Evolutionary conservation across 768 basidiomycete species (phyloP).

Genomic region (Pisolithus sp.): DNA sequence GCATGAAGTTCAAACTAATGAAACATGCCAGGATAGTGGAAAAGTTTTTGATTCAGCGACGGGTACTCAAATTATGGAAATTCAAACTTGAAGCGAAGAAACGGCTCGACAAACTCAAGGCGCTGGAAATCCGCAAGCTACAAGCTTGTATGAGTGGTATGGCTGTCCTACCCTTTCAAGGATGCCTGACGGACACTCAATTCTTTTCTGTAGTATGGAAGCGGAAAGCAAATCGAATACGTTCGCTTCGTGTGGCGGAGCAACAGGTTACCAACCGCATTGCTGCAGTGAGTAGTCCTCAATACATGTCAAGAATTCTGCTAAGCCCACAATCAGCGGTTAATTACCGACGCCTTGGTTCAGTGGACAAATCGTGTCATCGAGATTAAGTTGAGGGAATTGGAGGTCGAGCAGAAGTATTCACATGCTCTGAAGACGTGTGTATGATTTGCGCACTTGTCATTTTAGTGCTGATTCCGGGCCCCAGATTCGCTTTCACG

Average conservation of each 20-base stretch:
- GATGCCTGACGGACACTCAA: conserved; percentile 5
- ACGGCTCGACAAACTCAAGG: conserved; percentile 39
- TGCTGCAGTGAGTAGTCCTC: conserved; percentile 30
- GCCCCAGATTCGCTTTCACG: conserved; percentile 46
- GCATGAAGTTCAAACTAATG: conserved; percentile 40
- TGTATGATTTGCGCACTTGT: conserved; percentile 2
- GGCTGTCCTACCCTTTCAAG: conserved; percentile 25
- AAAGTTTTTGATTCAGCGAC: conserved; percentile 44
- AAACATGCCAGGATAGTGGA: conserved; percentile 52
- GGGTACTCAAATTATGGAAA: conserved; percentile 44
- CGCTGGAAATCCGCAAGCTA: conserved; percentile 35
- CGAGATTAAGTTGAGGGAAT: conserved; percentile 63
- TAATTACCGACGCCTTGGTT: conserved; percentile 40
- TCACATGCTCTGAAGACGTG: conserved; percentile 35
- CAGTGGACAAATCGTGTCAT: conserved; percentile 72
- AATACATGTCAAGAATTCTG: not conserved
- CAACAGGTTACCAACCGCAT: conserved; percentile 33
- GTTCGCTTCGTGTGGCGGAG: conserved; percentile 40
- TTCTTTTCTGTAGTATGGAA: conserved; percentile 40
- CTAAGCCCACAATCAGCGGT: conserved; percentile 36
- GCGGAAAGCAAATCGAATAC: conserved; percentile 30
- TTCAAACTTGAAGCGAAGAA: conserved; percentile 37
- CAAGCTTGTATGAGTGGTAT: conserved; percentile 20
- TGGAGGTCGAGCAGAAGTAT: conserved; percentile 51
- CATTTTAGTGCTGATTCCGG: conserved; percentile 7